Conservation (phyloP, 169 alveolate species). For the Toxoplasma gondii region DNA sequence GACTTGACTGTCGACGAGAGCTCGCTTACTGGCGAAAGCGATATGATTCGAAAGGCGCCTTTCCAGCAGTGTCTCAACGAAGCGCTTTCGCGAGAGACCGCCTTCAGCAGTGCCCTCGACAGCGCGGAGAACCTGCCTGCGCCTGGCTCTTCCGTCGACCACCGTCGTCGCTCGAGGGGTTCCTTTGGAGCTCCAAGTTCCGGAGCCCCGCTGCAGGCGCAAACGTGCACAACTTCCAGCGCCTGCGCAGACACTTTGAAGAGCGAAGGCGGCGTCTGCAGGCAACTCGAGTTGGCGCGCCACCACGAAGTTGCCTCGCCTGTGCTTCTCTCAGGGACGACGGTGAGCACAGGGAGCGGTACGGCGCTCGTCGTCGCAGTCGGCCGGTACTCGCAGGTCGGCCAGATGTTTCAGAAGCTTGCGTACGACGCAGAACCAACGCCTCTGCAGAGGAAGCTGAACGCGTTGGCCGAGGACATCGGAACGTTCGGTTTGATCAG, state of each 20-base stretch:
- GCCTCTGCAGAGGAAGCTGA: conserved; percentile 84
- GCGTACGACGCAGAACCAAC: conserved; percentile 78
- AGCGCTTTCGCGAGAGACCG: conserved; percentile 48
- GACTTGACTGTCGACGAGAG: conserved; percentile 87
- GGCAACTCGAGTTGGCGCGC: neutral
- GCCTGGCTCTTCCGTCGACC: conserved; percentile 58
- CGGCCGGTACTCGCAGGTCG: conserved; percentile 83
- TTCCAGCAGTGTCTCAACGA: conserved; percentile 72
- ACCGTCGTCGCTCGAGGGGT: too few relatives aligned
- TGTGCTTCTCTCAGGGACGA: conserved; percentile 86
- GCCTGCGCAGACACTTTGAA: neutral
- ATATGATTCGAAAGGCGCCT: conserved; percentile 78
- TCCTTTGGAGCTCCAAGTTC: neutral
- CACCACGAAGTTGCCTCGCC: conserved; percentile 82
- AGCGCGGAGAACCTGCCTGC: neutral
- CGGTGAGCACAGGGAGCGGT: conserved; percentile 87
- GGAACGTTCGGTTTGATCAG: conserved; percentile 81
- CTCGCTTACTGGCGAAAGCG: conserved; percentile 91
- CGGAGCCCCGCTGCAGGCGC: neutral
- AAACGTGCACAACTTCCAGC: neutral
- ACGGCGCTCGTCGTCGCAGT: conserved; percentile 84
- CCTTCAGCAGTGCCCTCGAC: too few relatives aligned
- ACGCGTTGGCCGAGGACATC: conserved; percentile 82
- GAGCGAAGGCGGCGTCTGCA: neutral
- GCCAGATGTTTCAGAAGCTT: conserved; percentile 74